Evolutionary conservation across 768 basidiomycete genomes (phyloP).

Genomic region (Boletellus emodensis): DNA sequence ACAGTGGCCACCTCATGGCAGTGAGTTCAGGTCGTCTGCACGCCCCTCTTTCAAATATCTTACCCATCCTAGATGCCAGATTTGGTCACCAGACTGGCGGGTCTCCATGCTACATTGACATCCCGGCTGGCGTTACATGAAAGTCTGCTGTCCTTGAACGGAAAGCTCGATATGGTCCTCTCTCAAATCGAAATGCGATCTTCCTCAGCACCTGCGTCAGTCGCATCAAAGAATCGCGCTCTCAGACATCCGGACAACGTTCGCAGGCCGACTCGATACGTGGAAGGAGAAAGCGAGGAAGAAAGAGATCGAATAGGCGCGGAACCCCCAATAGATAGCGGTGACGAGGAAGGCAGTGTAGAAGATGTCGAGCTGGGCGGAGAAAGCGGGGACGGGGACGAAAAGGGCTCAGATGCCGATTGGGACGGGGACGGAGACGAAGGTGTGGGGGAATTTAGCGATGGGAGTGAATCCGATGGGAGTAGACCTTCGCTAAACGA

Average conservation of each 20-base stretch:
- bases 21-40: slow-evolving; percentile 44
- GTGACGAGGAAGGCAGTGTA: slow-evolving; percentile 67
- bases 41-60: slow-evolving; percentile 7
- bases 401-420: slow-evolving; percentile 14
- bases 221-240: slow-evolving; percentile 42
- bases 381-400: slow-evolving; percentile 52
- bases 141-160: slow-evolving; percentile 78
- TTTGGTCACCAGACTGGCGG: slow-evolving; percentile 80
- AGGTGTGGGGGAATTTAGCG: slow-evolving; percentile 38
- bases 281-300: slow-evolving; percentile 78
- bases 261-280: slow-evolving; percentile 50
- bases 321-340: slow-evolving; percentile 59
- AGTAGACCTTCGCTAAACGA: slow-evolving; percentile 42
- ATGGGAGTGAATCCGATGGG: slow-evolving; percentile 39
- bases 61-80: slow-evolving; percentile 71
- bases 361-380: slow-evolving; percentile 77
- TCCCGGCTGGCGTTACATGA: slow-evolving; percentile 79
- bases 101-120: slow-evolving; percentile 77
- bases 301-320: slow-evolving; percentile 57
- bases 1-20: slow-evolving; percentile 92
- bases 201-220: slow-evolving; percentile 58
- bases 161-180: slow-evolving; percentile 89
- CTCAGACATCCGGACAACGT: slow-evolving; percentile 32
- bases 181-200: slow-evolving; percentile 90
- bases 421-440: slow-evolving; percentile 40